Base-by-base conservation (phyloP, 1,139 yeast species). In the Lodderomyces parapsilosis region DNA sequence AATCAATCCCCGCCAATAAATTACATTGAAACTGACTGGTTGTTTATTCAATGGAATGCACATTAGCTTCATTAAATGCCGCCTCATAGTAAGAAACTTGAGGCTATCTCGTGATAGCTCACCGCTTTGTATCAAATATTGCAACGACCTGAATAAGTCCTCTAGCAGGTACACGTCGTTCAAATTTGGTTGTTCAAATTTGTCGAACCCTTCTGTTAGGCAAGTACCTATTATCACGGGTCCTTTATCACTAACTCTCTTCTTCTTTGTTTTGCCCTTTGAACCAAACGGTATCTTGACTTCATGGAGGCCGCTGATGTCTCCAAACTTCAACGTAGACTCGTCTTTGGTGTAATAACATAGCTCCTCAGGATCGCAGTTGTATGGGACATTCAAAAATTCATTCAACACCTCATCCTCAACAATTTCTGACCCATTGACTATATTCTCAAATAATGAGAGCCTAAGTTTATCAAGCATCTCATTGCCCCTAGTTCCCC, bases 61-160 rank as follows among this genome's bases (percentile, higher is more conserved):
- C 55, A 59, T 51, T 28, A 61, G 45, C 35, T 49, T 44, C 11
- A 56, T 46, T 27, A 61, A 43, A 18, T 50, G 57, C 43, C 66
- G 43, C 30, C 66, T 43, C n/a, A 57, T 40, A 1, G 61, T 51
- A 4, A 60, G 28, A 10, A 60, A 42, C 14, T 51, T 53, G 28
- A 52, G 49, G n/a, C 53, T 52, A 4, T 22, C 22, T 13, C 45
- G 23, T 4, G 24, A 18, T 14, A 31, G 24, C 13, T n/a, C 15
- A 28, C 41, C 42, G 17, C 41, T 36, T 1, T 45, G 46, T 2
- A 57, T 40, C n/a, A 50, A 36, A 38, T 53, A 39, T 30, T 49
- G 39, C 2, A 59, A 38, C 3, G 55, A 42, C 5, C 42, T 25
- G 25, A 55, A 49, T n/a, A 59, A 40, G 43, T 53, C 60, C n/a